phyloP scores from a whole-genome alignment of 345 rosid genomes.

The Populus pruinosa region DNA sequence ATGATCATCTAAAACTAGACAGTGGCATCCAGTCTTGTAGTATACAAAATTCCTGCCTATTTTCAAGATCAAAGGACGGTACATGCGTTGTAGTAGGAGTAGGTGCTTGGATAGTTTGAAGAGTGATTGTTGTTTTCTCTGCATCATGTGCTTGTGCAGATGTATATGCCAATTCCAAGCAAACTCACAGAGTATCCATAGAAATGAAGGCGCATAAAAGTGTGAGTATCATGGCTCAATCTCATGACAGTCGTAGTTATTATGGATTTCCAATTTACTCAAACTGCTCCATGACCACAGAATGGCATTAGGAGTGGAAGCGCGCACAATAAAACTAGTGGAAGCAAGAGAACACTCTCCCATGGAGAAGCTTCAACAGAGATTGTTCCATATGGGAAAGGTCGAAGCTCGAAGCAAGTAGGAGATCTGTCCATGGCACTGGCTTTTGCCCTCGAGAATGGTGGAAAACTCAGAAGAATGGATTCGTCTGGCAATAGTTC shows the following conservation, averaged over 20 bases:
- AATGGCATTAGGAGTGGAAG: conserved; percentile 34
- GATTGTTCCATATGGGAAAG: conserved; percentile 53
- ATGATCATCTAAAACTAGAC: neutral
- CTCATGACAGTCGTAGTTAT: conserved; percentile 4
- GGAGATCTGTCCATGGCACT: conserved; percentile 66
- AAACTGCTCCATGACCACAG: conserved; percentile 35
- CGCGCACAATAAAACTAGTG: conserved; percentile 15
- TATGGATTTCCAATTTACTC: conserved; percentile 7
- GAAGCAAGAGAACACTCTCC: conserved; percentile 34
- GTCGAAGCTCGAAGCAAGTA: conserved; percentile 38
- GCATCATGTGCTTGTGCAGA: conserved; percentile 34
- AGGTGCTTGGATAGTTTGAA: neutral
- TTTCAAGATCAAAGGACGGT: neutral
- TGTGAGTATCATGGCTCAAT: conserved; percentile 40
- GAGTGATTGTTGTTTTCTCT: conserved; percentile 1
- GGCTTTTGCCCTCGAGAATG: conserved; percentile 73
- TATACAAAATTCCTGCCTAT: neutral
- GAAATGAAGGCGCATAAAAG: conserved; percentile 32
- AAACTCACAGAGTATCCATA: conserved; percentile 47
- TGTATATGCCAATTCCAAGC: conserved; percentile 48
- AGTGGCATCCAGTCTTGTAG: neutral
- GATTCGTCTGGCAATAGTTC: conserved; percentile 52
- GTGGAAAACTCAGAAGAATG: conserved; percentile 51
- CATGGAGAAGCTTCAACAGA: conserved; percentile 39
- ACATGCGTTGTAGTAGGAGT: neutral